Percentiles rank a stretch among this genome's conserved stretches.
phyloP scores from a whole-genome alignment of 306 rosid genomes.

The Gleditsia sinensis region DNA sequence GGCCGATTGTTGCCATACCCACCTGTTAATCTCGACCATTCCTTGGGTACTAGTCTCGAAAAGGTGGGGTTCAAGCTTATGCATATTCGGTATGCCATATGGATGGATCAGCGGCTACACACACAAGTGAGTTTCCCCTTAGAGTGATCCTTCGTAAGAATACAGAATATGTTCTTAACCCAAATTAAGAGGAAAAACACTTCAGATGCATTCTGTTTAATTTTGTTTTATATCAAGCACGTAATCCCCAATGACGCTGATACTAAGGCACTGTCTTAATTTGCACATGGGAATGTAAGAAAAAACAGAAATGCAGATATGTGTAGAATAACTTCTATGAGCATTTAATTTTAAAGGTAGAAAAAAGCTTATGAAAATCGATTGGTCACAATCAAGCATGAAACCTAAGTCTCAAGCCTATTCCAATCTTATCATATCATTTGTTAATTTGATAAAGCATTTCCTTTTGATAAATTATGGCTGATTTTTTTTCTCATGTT shows the following conservation, averaged over 20 bases:
- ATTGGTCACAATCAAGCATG: conserved; percentile 39
- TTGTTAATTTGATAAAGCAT: conserved; percentile 16
- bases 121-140: neutral
- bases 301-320: conserved; percentile 22
- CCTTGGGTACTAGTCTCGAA: neutral
- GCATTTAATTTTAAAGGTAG: conserved; percentile 4
- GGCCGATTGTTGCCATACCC: conserved; percentile 1
- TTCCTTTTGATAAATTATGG: conserved; percentile 25
- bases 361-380: conserved; percentile 24
- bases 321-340: conserved; percentile 24
- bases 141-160: conserved; percentile 17
- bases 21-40: conserved; percentile 17
- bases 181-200: neutral
- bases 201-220: neutral
- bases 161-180: conserved; percentile 45
- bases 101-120: conserved; percentile 30
- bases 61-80: neutral
- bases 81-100: conserved; percentile 32
- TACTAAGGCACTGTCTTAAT: conserved; percentile 17
- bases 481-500: conserved; percentile 13
- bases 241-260: conserved; percentile 35
- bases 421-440: conserved; percentile 40
- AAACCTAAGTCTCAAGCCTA: conserved; percentile 16
- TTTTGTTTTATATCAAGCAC: conserved; percentile 26
- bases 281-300: conserved; percentile 1